Evolutionary conservation across 2,329 filamentous ascomycete species (phyloP).

Genomic region (Fusarium tuaranense): DNA sequence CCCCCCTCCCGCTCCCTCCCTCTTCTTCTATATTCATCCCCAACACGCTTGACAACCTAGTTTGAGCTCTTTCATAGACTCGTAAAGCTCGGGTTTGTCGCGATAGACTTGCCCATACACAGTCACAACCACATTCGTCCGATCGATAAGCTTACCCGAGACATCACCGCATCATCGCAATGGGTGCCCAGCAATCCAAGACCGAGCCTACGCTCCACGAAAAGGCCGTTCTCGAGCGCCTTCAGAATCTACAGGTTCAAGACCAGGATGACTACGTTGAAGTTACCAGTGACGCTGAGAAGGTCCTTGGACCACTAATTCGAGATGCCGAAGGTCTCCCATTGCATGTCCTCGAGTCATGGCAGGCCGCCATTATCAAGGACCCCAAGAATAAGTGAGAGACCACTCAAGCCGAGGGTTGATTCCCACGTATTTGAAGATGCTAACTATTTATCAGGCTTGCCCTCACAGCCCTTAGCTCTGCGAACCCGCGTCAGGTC

Average conservation of each 20-base stretch:
- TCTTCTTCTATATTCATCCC: neutral
- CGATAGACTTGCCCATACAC: neutral
- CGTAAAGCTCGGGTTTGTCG: neutral
- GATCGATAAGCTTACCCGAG: neutral
- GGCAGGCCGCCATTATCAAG: constrained; percentile 71
- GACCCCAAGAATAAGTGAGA: constrained; percentile 74
- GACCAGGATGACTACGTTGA: constrained; percentile 66
- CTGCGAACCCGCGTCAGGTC: constrained; percentile 73
- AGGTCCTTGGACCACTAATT: constrained; percentile 25
- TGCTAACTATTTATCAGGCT: constrained; percentile 62
- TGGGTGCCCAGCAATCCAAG: constrained; percentile 61
- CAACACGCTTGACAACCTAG: neutral
- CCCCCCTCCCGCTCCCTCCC: neutral
- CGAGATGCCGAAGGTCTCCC: constrained; percentile 61
- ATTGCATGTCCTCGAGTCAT: constrained; percentile 62
- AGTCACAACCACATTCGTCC: neutral
- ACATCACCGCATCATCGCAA: constrained; percentile 37
- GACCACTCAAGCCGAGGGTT: neutral
- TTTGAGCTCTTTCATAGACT: neutral
- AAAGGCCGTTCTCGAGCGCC: constrained; percentile 58
- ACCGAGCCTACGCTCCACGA: constrained; percentile 49
- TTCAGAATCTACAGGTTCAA: constrained; percentile 59
- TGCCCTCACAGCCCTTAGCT: constrained; percentile 78
- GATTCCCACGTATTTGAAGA: too few relatives aligned
- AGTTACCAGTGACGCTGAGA: constrained; percentile 54